Conservation (phyloP, 257 asterid species). For the Scutellaria baicalensis region DNA sequence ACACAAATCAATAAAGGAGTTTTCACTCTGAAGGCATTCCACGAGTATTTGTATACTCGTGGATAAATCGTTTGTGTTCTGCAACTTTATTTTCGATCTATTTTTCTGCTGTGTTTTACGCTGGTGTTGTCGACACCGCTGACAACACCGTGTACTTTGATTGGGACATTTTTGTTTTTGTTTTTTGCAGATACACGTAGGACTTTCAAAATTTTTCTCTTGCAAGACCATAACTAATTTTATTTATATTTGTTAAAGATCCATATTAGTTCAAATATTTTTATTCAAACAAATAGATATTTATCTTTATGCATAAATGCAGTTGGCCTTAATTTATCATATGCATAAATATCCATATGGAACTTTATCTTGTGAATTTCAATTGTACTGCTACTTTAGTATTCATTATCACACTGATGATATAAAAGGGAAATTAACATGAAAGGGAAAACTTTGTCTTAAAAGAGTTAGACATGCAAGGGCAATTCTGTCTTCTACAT, state of each 20-base stretch:
- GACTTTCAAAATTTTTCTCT: background rate
- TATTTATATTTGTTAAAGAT: background rate
- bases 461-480: background rate
- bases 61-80: no score
- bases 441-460: background rate
- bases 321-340: no score
- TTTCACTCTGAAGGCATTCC: no score
- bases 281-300: background rate
- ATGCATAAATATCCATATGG: background rate
- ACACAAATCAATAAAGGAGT: no score
- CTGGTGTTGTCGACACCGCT: no score
- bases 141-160: no score
- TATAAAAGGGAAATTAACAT: background rate
- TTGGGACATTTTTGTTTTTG: no score
- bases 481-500: background rate
- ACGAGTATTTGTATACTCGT: no score
- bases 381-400: background rate
- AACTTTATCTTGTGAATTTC: background rate
- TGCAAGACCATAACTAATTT: background rate
- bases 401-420: background rate
- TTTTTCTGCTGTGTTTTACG: no score
- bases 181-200: no score
- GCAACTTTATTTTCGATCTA: no score
- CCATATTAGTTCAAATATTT: background rate
- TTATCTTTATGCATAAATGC: background rate